A percentile compares a stretch with the other conserved stretches of the same genome.
phyloP scores from a whole-genome alignment of 441 rosid species.

The Corymbia calophylla region DNA sequence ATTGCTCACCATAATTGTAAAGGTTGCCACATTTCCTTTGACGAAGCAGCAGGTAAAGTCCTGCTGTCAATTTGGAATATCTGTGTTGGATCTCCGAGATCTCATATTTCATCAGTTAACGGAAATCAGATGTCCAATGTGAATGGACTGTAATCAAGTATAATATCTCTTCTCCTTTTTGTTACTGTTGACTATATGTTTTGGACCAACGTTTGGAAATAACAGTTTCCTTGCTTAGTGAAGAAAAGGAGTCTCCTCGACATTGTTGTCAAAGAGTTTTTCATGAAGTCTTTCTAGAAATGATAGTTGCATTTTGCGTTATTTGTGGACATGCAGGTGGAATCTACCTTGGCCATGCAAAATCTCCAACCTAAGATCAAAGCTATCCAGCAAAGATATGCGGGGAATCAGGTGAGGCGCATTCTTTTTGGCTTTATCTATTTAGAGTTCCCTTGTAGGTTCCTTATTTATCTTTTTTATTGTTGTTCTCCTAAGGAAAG shows the following conservation, averaged over 20 bases:
- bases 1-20: constrained; percentile 75
- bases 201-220: neutral
- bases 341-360: constrained; percentile 95
- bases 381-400: constrained; percentile 95
- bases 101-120: neutral
- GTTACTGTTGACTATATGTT: neutral
- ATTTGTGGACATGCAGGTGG: constrained; percentile 43
- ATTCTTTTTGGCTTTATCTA: neutral
- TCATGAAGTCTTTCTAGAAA: neutral
- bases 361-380: constrained; percentile 93
- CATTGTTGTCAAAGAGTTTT: neutral
- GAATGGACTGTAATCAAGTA: neutral
- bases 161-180: neutral
- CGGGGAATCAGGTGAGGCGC: constrained; percentile 75
- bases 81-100: neutral
- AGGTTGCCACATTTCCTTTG: constrained; percentile 69
- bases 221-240: neutral
- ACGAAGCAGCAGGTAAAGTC: constrained; percentile 75
- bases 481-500: constrained; percentile 48
- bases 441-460: neutral
- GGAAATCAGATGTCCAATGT: neutral
- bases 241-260: neutral
- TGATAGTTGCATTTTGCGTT: neutral
- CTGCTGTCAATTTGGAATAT: neutral
- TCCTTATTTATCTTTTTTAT: neutral